A percentile compares a stretch with the other conserved stretches of the same genome.
These are phyloP conservation scores for Pleurotus cornucopiae DNA, from an alignment of 768 basidiomycete genomes.

Conservation along the genomic window DNA sequence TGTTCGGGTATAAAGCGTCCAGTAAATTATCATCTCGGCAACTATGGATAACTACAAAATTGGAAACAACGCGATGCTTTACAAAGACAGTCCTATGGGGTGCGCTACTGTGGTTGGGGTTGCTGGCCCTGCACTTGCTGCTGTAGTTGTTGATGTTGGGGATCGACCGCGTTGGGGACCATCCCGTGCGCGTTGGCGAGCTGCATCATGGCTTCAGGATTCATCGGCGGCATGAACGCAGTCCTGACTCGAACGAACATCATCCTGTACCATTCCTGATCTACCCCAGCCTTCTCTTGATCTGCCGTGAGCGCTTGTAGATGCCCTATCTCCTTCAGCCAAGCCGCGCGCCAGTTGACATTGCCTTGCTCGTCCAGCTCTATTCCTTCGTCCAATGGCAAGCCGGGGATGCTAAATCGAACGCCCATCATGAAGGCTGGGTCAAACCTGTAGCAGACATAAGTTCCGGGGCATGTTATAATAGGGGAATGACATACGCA, in stretches of 20 bases:
- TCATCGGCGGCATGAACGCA: constrained; percentile 62
- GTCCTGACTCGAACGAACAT: constrained; percentile 78
- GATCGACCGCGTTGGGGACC: constrained; percentile 34
- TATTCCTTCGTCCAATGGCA: constrained; percentile 66
- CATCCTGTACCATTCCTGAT: constrained; percentile 83
- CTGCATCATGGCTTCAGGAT: constrained; percentile 43
- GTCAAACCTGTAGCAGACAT: constrained; percentile 49
- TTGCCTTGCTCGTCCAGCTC: constrained; percentile 77
- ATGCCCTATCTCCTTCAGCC: constrained; percentile 76
- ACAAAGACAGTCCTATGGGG: background rate
- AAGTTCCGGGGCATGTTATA: too few species aligned
- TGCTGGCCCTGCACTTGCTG: constrained; percentile 26
- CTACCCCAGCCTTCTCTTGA: constrained; percentile 78
- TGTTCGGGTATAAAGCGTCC: constrained; percentile 4
- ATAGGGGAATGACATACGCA: constrained; percentile 38
- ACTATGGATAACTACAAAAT: too few species aligned
- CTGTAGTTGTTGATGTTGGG: constrained; percentile 29
- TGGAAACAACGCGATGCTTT: background rate
- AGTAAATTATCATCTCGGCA: background rate
- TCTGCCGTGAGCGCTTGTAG: constrained; percentile 74
- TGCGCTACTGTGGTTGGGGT: constrained; percentile 14
- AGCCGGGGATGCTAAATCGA: constrained; percentile 50
- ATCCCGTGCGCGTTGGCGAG: constrained; percentile 33
- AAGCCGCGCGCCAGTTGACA: constrained; percentile 73
- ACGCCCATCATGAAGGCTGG: constrained; percentile 61